Conservation (phyloP, 2,329 filamentous ascomycete species). For the Fusarium sp. region DNA sequence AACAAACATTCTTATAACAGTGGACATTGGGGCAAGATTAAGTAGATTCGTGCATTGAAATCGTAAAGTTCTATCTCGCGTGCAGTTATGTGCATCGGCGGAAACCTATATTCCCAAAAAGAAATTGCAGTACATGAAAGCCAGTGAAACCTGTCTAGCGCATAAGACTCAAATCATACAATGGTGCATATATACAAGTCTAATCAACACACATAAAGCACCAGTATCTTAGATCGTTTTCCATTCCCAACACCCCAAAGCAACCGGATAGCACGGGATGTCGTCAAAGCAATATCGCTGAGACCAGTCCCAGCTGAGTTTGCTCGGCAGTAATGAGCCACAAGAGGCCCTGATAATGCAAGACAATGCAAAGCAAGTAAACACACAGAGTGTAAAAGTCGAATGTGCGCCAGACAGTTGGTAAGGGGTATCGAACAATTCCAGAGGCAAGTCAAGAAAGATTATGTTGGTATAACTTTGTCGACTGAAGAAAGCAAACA, state of each 20-base stretch:
- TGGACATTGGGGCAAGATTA: background rate
- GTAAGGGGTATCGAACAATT: slow-evolving; percentile 45
- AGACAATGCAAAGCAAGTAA: slow-evolving; percentile 25
- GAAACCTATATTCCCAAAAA: slow-evolving; percentile 31
- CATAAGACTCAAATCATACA: slow-evolving; percentile 39
- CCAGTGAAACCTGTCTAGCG: slow-evolving; percentile 23
- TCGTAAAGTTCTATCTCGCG: slow-evolving; percentile 37
- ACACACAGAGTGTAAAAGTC: slow-evolving; percentile 10
- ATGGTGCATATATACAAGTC: slow-evolving; percentile 16
- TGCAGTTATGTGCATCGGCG: slow-evolving; percentile 30
- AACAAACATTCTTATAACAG: too few species aligned
- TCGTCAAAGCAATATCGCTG: slow-evolving; percentile 15
- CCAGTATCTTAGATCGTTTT: slow-evolving; percentile 18
- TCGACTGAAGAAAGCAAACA: slow-evolving; percentile 39
- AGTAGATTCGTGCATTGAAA: slow-evolving; percentile 25
- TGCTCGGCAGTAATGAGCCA: slow-evolving; percentile 10
- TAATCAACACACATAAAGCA: slow-evolving; percentile 17
- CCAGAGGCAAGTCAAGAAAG: slow-evolving; percentile 24
- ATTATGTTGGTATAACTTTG: slow-evolving; percentile 38
- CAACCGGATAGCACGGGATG: slow-evolving; percentile 18
- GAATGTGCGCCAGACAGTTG: slow-evolving; percentile 32
- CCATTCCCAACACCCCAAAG: slow-evolving; percentile 13
- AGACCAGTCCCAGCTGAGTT: slow-evolving; percentile 9
- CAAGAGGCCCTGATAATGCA: slow-evolving; percentile 25
- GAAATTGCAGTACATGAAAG: slow-evolving; percentile 23